These are phyloP conservation scores for Pouteria campechiana DNA, from an alignment of 179 eudicot genomes.

Conservation along the genomic window DNA sequence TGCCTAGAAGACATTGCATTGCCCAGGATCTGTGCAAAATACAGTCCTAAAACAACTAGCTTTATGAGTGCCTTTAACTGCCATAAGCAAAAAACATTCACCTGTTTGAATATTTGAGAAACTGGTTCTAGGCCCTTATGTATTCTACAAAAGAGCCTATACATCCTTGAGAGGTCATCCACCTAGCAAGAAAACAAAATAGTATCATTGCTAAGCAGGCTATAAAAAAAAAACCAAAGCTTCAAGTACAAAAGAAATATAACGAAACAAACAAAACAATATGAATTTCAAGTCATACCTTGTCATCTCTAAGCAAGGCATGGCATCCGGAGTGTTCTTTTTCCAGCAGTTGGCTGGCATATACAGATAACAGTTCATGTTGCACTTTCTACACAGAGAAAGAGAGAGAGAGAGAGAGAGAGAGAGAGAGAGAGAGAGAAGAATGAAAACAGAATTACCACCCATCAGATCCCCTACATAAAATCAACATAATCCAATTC, in stretches of 20 bases:
- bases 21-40: too few species aligned
- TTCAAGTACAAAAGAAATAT: background rate
- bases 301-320: slow-evolving; percentile 59
- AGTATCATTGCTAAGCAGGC: background rate
- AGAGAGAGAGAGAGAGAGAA: too few species aligned
- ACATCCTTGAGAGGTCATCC: slow-evolving; percentile 59
- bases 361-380: slow-evolving; percentile 46
- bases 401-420: too few species aligned
- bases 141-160: slow-evolving; percentile 42
- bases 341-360: slow-evolving; percentile 49
- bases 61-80: too few species aligned
- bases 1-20: too few species aligned
- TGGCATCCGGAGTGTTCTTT: slow-evolving; percentile 72
- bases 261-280: too few species aligned
- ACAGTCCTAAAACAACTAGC: too few species aligned
- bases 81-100: slow-evolving; percentile 6
- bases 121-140: slow-evolving; percentile 53
- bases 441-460: too few species aligned
- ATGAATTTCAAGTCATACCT: slow-evolving; percentile 27
- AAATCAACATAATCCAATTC: too few species aligned
- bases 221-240: background rate
- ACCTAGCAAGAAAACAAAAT: slow-evolving; percentile 18
- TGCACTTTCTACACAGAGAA: slow-evolving; percentile 43
- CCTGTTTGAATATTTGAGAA: slow-evolving; percentile 56
- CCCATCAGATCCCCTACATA: too few species aligned